Evolutionary conservation across 1,139 yeast species (phyloP).

Genomic region (Geotrichum aggregatum): DNA sequence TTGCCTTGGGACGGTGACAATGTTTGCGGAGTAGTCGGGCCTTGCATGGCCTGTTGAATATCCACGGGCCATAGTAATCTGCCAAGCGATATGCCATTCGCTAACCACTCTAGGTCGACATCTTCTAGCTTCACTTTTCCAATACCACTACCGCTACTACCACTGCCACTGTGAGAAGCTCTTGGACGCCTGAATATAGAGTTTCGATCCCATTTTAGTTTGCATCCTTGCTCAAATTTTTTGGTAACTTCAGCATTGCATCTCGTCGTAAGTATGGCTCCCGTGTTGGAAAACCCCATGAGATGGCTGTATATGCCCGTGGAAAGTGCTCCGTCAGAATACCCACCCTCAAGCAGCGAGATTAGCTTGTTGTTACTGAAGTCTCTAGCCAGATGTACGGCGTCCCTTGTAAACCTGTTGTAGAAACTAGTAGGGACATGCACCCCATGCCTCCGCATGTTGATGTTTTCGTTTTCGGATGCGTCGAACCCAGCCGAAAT

Average conservation of each 20-base stretch:
- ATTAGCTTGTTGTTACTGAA: constrained; percentile 61
- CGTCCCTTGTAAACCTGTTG: constrained; percentile 68
- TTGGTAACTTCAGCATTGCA: constrained; percentile 53
- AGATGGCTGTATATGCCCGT: constrained; percentile 80
- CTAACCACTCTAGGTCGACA: constrained; percentile 56
- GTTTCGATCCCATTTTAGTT: constrained; percentile 59
- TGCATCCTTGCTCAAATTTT: constrained; percentile 67
- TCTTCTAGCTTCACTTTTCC: constrained; percentile 28
- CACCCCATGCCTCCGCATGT: constrained; percentile 83
- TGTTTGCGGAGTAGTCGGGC: constrained; percentile 2
- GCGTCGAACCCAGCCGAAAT: constrained; percentile 90
- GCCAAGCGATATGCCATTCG: constrained; percentile 63
- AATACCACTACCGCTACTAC: no score
- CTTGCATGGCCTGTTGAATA: constrained; percentile 23
- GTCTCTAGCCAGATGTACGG: constrained; percentile 57
- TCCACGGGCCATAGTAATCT: constrained; percentile 59
- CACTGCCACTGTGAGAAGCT: constrained; percentile 4
- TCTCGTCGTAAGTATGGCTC: constrained; percentile 21
- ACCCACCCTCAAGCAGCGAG: constrained; percentile 81
- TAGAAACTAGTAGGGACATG: constrained; percentile 81
- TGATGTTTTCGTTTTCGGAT: constrained; percentile 72
- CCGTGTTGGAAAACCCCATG: constrained; percentile 45
- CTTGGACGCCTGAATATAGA: constrained; percentile 25
- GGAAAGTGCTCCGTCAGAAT: constrained; percentile 75
- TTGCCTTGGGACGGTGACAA: neutral